phyloP scores from a whole-genome alignment of 139 green algal species.

The Haematococcus sp. region DNA sequence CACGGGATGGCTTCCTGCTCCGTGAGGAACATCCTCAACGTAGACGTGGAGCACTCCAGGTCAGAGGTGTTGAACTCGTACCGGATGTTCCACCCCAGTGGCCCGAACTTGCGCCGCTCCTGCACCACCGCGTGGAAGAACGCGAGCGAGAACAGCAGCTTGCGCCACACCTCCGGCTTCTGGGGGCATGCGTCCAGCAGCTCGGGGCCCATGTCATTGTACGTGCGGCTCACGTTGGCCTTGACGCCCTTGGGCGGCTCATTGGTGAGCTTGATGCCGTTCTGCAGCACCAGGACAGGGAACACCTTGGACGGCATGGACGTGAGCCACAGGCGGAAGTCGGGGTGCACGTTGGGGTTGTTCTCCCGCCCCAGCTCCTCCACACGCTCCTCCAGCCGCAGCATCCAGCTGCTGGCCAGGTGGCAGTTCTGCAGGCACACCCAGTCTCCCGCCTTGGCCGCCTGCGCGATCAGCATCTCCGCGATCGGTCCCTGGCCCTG shows the following conservation, averaged over 20 bases:
- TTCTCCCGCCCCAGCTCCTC: conserved; percentile 38
- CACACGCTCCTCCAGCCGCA: conserved; percentile 53
- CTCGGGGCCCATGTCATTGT: conserved; percentile 54
- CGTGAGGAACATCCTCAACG: conserved; percentile 72
- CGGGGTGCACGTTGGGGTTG: conserved; percentile 42
- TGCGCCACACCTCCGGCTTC: conserved; percentile 57
- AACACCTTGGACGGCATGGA: conserved; percentile 72
- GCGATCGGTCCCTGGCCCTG: conserved; percentile 81
- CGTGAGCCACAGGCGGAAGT: conserved; percentile 83
- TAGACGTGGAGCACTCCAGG: conserved; percentile 77
- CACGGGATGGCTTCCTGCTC: conserved; percentile 71
- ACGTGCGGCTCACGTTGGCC: conserved; percentile 72
- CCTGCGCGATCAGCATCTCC: conserved; percentile 65
- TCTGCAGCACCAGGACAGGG: conserved; percentile 74
- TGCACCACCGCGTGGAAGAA: conserved; percentile 84
- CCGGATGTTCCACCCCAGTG: conserved; percentile 85
- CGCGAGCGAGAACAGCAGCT: conserved; percentile 69
- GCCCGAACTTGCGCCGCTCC: conserved; percentile 86
- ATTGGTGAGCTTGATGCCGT: conserved; percentile 74
- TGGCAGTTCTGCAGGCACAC: conserved; percentile 93
- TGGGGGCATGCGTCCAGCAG: conserved; percentile 45
- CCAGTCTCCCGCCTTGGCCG: conserved; percentile 70
- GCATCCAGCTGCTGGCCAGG: conserved; percentile 83
- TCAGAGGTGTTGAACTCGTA: conserved; percentile 87
- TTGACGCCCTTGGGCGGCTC: conserved; percentile 74